Evolutionary conservation across 176 grass and related monocot genomes (phyloP), one percentile per base, ranked within the genome.

Genomic region (Rhynchospora tenuis): DNA sequence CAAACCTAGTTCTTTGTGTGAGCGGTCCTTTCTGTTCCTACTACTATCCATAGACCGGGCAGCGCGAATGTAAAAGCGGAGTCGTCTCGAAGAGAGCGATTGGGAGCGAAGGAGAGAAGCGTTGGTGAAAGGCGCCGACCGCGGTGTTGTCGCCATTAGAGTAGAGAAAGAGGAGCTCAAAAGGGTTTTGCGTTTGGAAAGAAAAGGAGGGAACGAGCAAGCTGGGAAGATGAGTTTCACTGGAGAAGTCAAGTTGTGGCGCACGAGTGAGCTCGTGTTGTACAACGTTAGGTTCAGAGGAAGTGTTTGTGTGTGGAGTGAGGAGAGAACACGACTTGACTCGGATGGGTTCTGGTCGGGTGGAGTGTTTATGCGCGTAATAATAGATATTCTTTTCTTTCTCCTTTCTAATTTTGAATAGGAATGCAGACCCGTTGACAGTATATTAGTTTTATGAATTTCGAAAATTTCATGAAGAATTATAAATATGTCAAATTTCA

Each of bases 1-100:
- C 73, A 7, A 77, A 86, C 84, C 84, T 28, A 86, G 84, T 45
- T 86, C 73, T 56, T 80, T 86, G 38, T 52, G 45, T 8, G 42
- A 44, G 45, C 73, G 55, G 29, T 79, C 74, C 28, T 80, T 80
- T 33, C 59, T 51, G 73, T 27, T 54, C 6, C 22, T 52, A 52
- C 66, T 84, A 65, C 61, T 45, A 76, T 64, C 59, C 43, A 58
- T 86, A 73, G 60, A 66, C 7, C 76, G 74, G 60, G 74, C 57
- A 12, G 73, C 84, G 13, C 60, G 74, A 44, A 86, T 55, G 46
- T 66, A 26, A 50, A 33, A 86, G 46, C 71, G 69, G 22, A 86
- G 22, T 52, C 74, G 59, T 45, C 58, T 69, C n/a, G 73, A 67
- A 66, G 28, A 6, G 57, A 54, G 19, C 13, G 58, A 44, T 45